Evolutionary conservation across 2,329 filamentous ascomycete genomes (phyloP).

Genomic region (Aspergillus flavus): DNA sequence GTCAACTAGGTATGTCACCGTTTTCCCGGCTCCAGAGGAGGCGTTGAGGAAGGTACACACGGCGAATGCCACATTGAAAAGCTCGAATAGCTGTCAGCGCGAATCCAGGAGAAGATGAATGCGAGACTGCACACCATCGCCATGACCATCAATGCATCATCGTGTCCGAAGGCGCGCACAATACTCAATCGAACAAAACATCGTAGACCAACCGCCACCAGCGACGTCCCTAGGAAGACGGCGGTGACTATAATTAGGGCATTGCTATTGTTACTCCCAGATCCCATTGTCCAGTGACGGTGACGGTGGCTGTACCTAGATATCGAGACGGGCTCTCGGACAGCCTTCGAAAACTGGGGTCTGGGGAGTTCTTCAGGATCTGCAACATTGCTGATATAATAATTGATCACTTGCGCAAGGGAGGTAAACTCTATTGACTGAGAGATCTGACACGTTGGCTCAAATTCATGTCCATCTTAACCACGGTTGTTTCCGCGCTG

Average conservation of each 20-base stretch:
- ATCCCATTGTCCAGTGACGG: neutral
- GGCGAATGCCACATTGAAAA: constrained; percentile 30
- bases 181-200: neutral
- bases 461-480: neutral
- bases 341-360: neutral
- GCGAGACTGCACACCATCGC: neutral
- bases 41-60: constrained; percentile 30
- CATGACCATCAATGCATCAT: neutral
- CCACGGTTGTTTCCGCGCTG: neutral
- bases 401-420: neutral
- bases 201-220: neutral
- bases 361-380: neutral
- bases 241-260: neutral
- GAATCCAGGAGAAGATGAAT: neutral
- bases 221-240: neutral
- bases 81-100: constrained; percentile 12
- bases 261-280: neutral
- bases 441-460: no score
- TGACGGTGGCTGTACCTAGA: neutral
- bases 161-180: neutral
- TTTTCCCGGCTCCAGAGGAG: constrained; percentile 28
- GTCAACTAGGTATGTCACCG: constrained; percentile 19
- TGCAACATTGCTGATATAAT: neutral
- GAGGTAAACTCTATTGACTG: neutral
- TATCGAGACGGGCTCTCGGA: neutral